Evolutionary conservation across 331 rosid genomes (phyloP), one percentile per base, ranked within the genome.

Genomic region (Stylosanthes scabra): DNA sequence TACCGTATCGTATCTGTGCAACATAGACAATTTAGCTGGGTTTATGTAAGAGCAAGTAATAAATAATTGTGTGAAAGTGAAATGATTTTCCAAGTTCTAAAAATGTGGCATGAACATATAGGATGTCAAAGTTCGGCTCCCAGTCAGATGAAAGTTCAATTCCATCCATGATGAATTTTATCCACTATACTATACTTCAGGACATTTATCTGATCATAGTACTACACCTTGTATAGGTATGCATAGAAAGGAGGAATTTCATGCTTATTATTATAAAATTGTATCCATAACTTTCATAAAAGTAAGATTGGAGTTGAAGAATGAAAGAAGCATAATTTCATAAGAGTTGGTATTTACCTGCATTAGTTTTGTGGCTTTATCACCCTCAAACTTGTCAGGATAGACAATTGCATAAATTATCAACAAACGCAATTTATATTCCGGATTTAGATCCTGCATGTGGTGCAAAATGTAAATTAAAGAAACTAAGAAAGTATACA

Each of bases 381-480:
- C 97, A 42, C 95, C 96, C 74, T 91, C 93, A 74, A 94, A 94
- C 84, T 94, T 94, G 74, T 94, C 97, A 58, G 97, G 97, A 80
- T 87, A 90, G 51, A 87, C 93, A 5, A 40, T 67, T 6, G 99
- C 97, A 87, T 88, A 94, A 74, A 94, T 88, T 90, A 94, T 94
- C 86, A 94, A 75, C 82, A 94, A 83, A 40, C 99, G 99, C 80
- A 94, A 71, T 90, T 94, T 94, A 66, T 85, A 78, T 80, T 94
- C 97, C 14, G 91, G 85, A 71, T 68, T 57, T 54, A 80, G 70
- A 70, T 75, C 75, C 99, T 90, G 97, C 85, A 75, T n/a, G 54
- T 11, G 50, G 61, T 12, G 57, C 37, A 77, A 56, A 56, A 10
- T 4, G 29, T 56, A 44, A 41, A 47, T 27, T 44, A 62, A 56